A percentile compares a stretch with the other conserved stretches of the same genome.
These are phyloP conservation scores for Mycena capillaripes DNA, from an alignment of 768 basidiomycete genomes.

Conservation along the genomic window DNA sequence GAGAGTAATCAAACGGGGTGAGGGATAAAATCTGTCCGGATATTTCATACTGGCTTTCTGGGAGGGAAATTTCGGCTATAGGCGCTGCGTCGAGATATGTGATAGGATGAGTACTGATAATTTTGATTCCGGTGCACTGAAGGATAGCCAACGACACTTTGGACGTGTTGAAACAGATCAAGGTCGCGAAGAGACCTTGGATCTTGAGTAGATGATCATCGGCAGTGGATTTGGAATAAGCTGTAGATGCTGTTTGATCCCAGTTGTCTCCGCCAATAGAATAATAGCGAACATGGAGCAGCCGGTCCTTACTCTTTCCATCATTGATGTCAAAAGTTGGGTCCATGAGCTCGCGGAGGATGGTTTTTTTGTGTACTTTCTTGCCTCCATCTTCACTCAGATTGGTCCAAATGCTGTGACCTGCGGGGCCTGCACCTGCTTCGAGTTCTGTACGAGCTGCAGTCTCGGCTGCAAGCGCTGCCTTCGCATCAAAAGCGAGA, in stretches of 20 bases:
- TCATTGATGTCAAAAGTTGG: slow-evolving; percentile 23
- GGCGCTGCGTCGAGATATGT: neutral
- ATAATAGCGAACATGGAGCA: slow-evolving; percentile 18
- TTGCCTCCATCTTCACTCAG: neutral
- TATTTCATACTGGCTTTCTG: slow-evolving; percentile 16
- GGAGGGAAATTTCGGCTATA: neutral
- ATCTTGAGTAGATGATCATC: slow-evolving; percentile 14
- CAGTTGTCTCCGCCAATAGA: neutral
- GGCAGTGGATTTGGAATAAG: neutral
- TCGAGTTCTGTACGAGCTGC: neutral
- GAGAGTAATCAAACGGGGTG: neutral
- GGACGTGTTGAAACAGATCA: slow-evolving; percentile 9
- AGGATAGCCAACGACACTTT: slow-evolving; percentile 16
- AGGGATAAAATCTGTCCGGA: slow-evolving; percentile 14
- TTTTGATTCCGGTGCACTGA: slow-evolving; percentile 13
- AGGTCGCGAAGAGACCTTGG: slow-evolving; percentile 10
- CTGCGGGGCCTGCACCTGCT: neutral
- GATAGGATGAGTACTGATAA: neutral
- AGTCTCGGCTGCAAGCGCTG: too few relatives aligned
- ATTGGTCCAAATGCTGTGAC: slow-evolving; percentile 9
- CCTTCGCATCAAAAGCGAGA: too few relatives aligned
- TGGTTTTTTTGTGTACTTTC: slow-evolving; percentile 23
- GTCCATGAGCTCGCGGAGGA: slow-evolving; percentile 21
- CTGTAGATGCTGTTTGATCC: slow-evolving; percentile 4
- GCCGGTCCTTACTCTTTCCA: slow-evolving; percentile 8